These are phyloP conservation scores for Rehmannia glutinosa DNA, from an alignment of 257 asterid species.

Conservation along the genomic window DNA sequence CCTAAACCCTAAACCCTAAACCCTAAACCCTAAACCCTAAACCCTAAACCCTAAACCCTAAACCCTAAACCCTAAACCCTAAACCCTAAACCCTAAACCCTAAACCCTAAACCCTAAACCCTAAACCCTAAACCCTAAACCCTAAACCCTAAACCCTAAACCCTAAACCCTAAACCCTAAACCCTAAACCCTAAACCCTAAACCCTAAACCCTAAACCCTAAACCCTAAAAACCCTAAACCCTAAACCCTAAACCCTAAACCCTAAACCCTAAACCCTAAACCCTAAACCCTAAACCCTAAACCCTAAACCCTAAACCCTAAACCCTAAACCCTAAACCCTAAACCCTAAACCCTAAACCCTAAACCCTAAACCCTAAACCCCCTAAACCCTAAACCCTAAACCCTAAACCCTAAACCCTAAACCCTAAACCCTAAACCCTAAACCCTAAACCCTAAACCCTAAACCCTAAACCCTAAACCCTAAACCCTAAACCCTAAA, in stretches of 20 bases:
- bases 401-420: slow-evolving; percentile 23
- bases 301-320: slow-evolving; percentile 22
- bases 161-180: slow-evolving; percentile 11
- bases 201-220: slow-evolving; percentile 9
- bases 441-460: not conserved
- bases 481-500: not conserved
- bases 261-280: slow-evolving; percentile 10
- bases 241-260: slow-evolving; percentile 1
- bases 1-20: slow-evolving; percentile 8
- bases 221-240: slow-evolving; percentile 2
- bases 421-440: slow-evolving; percentile 12
- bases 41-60: slow-evolving; percentile 5
- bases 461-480: not conserved
- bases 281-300: slow-evolving; percentile 20
- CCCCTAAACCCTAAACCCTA: slow-evolving; percentile 22
- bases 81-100: slow-evolving; percentile 10
- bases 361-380: slow-evolving; percentile 18
- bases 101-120: slow-evolving; percentile 11
- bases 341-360: slow-evolving; percentile 15
- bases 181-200: slow-evolving; percentile 13
- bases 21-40: slow-evolving; percentile 14
- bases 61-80: slow-evolving; percentile 6
- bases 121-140: slow-evolving; percentile 9
- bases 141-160: slow-evolving; percentile 11
- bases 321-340: slow-evolving; percentile 17